Evolutionary conservation across 2,329 filamentous ascomycete genomes (phyloP), one percentile per base, ranked within the genome.

Genomic region (Fonsecaea nubica): DNA sequence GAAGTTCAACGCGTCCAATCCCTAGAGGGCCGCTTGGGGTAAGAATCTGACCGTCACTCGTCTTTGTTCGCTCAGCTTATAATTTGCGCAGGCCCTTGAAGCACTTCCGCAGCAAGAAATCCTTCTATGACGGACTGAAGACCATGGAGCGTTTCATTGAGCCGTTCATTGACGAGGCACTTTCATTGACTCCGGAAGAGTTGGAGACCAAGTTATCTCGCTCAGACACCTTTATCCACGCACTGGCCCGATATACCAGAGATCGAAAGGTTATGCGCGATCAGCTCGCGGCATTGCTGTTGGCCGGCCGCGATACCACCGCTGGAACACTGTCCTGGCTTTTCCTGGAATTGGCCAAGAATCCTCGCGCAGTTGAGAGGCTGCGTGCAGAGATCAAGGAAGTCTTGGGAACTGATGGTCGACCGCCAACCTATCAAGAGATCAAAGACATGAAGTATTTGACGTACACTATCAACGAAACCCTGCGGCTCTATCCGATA

Each of bases 391-490:
- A 97, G 77, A 92, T 97, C 74, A 77, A 89, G 32, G 76, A 84
- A 1, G 82, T 82, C 0, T 85, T 97, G 4, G 93, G 93, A 1
- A 79, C 83, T 5, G 79, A 83, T 3, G 82, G 82, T 9, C 72
- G 69, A 12, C 79, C 77, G 58, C 78, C 77, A 0, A 92, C 90
- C 0, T 97, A 96, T 77, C 85, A 87, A 12, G 87, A 97, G 75
- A 84, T 97, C 66, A 97, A 96, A 82, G 85, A 85, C 71, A 96
- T 97, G 92, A 90, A 90, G 73, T 97, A 94, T 76, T 86, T 95
- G 15, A 82, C 79, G 55, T 80, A 89, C 72, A 80, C 90, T 58
- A 84, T 96, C 73, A 90, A 92, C 79, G 92, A 96, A 80, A 91
- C 87, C 0, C 85, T 93, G 66, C 88, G 92, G 13, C 79, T 94